phyloP scores from a whole-genome alignment of 352 stramenopile genomes.

The Hyphochytrium catenoides region DNA sequence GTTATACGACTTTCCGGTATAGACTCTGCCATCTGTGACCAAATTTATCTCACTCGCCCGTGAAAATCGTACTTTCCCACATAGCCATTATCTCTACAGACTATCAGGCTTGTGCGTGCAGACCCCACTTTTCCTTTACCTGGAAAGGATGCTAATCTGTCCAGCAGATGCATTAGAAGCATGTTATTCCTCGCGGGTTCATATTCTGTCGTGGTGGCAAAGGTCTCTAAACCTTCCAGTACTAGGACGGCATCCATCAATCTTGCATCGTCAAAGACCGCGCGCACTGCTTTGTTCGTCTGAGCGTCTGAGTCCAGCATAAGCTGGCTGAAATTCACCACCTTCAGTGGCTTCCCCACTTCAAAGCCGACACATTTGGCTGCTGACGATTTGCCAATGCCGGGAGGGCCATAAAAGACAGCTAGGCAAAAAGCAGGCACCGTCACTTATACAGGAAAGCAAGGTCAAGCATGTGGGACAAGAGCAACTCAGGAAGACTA shows the following conservation, averaged over 20 bases:
- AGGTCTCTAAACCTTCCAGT: constrained; percentile 59
- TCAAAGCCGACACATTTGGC: constrained; percentile 56
- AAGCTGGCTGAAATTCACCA: constrained; percentile 45
- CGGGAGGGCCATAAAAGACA: constrained; percentile 30
- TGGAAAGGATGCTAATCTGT: too few species aligned
- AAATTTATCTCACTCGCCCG: too few species aligned
- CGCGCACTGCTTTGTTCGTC: constrained; percentile 34
- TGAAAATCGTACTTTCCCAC: too few species aligned
- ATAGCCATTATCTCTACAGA: too few species aligned
- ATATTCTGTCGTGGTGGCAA: constrained; percentile 12
- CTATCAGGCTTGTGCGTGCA: too few species aligned
- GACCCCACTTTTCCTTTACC: too few species aligned
- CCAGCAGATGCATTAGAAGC: neutral
- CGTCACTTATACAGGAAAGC: too few species aligned
- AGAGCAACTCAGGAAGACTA: too few species aligned
- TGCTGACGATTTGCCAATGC: constrained; percentile 41
- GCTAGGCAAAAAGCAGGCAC: too few species aligned
- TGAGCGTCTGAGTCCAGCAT: constrained; percentile 40
- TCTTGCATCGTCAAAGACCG: constrained; percentile 55
- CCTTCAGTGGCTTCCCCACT: constrained; percentile 44
- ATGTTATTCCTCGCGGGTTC: neutral
- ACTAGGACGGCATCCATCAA: constrained; percentile 61
- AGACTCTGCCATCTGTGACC: too few species aligned
- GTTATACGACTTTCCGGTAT: too few species aligned
- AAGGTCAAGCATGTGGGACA: too few species aligned